Evolutionary conservation across 192 early-diverging fungal species (phyloP).

Genomic region (Coemansia sp.): DNA sequence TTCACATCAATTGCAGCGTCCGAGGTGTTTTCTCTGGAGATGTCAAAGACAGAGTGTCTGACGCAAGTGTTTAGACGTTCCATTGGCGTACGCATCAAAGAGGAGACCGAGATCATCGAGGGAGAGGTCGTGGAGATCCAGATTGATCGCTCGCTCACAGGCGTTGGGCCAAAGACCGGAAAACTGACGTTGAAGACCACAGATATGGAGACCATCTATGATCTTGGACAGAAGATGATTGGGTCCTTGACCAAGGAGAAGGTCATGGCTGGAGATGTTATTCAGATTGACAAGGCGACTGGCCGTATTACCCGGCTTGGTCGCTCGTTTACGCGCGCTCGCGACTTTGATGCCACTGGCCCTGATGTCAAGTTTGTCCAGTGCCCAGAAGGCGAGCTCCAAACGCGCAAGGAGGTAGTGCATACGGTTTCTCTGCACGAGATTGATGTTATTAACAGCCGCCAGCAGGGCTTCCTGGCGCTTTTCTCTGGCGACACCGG

Average conservation of each 20-base stretch:
- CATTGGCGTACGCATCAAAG: constrained; percentile 97
- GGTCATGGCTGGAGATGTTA: constrained; percentile 94
- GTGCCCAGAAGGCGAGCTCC: constrained; percentile 98
- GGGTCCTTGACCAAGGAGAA: constrained; percentile 97
- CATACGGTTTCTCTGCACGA: constrained; percentile 99
- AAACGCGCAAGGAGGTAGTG: constrained; percentile 95
- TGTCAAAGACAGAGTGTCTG: constrained; percentile 97
- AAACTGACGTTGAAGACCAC: constrained; percentile 99
- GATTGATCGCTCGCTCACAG: constrained; percentile 90
- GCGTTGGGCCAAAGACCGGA: constrained; percentile 91
- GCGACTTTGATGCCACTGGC: constrained; percentile 98
- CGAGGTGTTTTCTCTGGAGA: constrained; percentile 98
- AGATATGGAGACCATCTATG: constrained; percentile 99
- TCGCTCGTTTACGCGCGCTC: constrained; percentile 93
- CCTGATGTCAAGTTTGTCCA: constrained; percentile 97
- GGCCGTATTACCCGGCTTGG: constrained; percentile 95
- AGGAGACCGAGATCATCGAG: constrained; percentile 98
- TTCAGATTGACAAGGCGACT: constrained; percentile 97
- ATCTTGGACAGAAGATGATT: constrained; percentile 99
- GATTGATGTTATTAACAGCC: constrained; percentile 98
- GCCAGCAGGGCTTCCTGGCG: constrained; percentile 96
- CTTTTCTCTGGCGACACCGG: constrained; percentile 97
- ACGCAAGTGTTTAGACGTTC: constrained; percentile 98
- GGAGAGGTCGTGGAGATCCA: constrained; percentile 99
- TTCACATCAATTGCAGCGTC: constrained; percentile 98